Evolutionary conservation across 2,329 filamentous ascomycete species (phyloP).

Genomic region (Fusarium falciforme): DNA sequence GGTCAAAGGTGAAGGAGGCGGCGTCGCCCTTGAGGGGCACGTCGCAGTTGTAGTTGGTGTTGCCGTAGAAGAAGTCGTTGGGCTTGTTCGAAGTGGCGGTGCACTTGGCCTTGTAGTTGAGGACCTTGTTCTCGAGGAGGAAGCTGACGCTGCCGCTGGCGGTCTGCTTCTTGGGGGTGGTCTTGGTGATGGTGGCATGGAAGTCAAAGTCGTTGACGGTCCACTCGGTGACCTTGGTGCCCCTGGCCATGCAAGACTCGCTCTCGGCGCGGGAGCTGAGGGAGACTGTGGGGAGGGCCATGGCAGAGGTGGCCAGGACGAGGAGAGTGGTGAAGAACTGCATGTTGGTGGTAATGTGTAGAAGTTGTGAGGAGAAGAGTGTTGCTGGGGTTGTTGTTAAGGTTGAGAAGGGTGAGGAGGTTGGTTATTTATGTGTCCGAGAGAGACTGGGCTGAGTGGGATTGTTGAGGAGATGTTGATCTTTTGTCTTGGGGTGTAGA

Average conservation of each 20-base stretch:
- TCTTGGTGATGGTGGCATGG: conserved; percentile 60
- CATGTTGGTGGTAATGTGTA: conserved; percentile 27
- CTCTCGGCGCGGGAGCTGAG: conserved; percentile 20
- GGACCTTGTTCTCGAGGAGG: conserved; percentile 59
- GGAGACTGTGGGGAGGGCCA: conserved; percentile 40
- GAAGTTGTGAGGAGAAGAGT: neutral
- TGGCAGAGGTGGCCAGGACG: conserved; percentile 40
- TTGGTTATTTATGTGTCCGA: conserved; percentile 18
- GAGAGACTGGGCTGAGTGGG: conserved; percentile 11
- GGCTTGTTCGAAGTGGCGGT: conserved; percentile 54
- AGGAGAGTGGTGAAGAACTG: conserved; percentile 43
- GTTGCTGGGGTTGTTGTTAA: neutral
- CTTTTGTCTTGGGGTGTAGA: conserved; percentile 28
- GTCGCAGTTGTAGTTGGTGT: conserved; percentile 56
- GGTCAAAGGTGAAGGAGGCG: conserved; percentile 57
- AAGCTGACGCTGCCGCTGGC: conserved; percentile 59
- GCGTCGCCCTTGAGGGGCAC: conserved; percentile 43
- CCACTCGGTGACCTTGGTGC: conserved; percentile 49
- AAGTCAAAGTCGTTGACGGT: conserved; percentile 58
- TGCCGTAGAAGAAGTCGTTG: conserved; percentile 62
- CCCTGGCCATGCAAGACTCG: conserved; percentile 40
- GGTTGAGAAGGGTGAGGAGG: conserved; percentile 9
- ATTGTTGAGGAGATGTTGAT: conserved; percentile 25
- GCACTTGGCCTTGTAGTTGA: conserved; percentile 55
- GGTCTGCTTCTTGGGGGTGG: conserved; percentile 62